Evolutionary conservation across 192 early-diverging fungal species (phyloP).

Genomic region (Coemansia sp.): DNA sequence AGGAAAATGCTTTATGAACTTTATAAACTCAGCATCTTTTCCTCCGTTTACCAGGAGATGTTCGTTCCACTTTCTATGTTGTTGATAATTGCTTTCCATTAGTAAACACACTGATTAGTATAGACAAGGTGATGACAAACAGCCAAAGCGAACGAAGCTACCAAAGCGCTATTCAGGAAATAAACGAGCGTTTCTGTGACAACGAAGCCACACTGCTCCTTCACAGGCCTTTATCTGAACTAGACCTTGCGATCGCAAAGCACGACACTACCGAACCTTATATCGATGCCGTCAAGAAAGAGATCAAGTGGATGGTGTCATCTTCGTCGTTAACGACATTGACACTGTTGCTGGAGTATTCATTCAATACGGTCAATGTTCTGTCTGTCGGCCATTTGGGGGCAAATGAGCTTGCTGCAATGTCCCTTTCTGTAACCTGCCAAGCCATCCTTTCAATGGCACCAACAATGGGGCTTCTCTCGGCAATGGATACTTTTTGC

Average conservation of each 20-base stretch:
- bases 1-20: no score
- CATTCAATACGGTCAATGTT: slow-evolving; percentile 62
- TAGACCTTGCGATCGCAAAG: slow-evolving; percentile 34
- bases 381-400: slow-evolving; percentile 62
- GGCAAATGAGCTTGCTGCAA: slow-evolving; percentile 59
- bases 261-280: slow-evolving; percentile 32
- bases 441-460: slow-evolving; percentile 21
- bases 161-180: background rate
- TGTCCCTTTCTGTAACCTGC: slow-evolving; percentile 63
- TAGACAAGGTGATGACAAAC: background rate
- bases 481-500: slow-evolving; percentile 68
- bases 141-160: background rate
- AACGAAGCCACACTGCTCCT: slow-evolving; percentile 19
- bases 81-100: background rate
- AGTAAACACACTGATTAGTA: no score
- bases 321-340: slow-evolving; percentile 28
- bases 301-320: slow-evolving; percentile 29
- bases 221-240: slow-evolving; percentile 29
- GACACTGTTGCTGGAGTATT: slow-evolving; percentile 57
- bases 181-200: background rate
- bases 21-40: no score
- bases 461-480: slow-evolving; percentile 61
- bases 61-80: no score
- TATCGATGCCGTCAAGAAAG: slow-evolving; percentile 17
- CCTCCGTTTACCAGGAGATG: no score